Evolutionary conservation across 1,284 basidiomycete species (phyloP), one percentile per base, ranked within the genome.

Genomic region (Thecaphora frezii): DNA sequence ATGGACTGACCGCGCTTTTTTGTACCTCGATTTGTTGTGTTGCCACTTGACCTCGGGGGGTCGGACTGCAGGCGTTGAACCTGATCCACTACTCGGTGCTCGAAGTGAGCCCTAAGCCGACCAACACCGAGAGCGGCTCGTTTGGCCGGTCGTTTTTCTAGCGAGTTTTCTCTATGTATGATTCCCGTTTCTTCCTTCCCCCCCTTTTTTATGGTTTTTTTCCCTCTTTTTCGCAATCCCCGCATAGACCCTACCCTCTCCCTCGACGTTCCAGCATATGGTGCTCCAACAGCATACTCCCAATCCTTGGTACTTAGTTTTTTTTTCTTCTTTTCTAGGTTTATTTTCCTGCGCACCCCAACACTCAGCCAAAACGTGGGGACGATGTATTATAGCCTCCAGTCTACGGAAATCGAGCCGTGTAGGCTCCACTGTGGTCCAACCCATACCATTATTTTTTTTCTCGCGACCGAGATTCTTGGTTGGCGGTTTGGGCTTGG

Each of bases 51-150:
- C 8, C 33, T 4, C 8, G 12, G 16, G n/a, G n/a, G n/a, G n/a
- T n/a, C n/a, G n/a, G n/a, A n/a, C n/a, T 16, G 18, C 33, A 36
- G 33, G 94, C 94, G n/a, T 84, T 97, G 51, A 97, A 97, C 79
- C 81, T 97, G 64, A 97, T 97, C 52, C 94, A 98, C 81, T 76
- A 77, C 48, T 61, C 58, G 37, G 71, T 77, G n/a, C 55, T 74
- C 22, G 74, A 77, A 46, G 69, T 74, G 12, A 72, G 71, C 21
- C 73, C 75, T 5, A 76, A 73, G 47, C 72, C 73, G 16, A 50
- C 42, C 49, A 77, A 76, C 22, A 53, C 52, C 39, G 69, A 77
- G 40, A 53, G 66, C 3, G 75, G 75, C 33, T 47, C 66, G n/a
- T 76, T 76, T 47, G 73, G 75, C 4, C 60, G 73, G 14, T 71